phyloP scores from a whole-genome alignment of 1,284 basidiomycete genomes.

The Irpex rosettiformis region DNA sequence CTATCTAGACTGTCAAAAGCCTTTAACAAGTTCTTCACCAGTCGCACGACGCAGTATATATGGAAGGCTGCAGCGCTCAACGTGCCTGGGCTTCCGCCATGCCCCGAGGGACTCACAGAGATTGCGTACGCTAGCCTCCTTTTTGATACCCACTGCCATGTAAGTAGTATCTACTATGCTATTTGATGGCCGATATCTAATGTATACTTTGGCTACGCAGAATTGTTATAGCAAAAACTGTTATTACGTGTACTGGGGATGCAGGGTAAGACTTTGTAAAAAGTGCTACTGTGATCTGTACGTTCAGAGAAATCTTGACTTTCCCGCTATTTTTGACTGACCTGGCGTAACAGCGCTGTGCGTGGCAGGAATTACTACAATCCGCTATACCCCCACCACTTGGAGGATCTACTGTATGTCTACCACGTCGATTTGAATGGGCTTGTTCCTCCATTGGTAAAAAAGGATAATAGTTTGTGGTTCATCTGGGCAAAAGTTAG shows the following conservation, averaged over 20 bases:
- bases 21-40: slow-evolving; percentile 4
- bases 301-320: not conserved
- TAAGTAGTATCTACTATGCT: not conserved
- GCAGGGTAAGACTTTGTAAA: not conserved
- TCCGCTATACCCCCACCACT: not conserved
- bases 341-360: not conserved
- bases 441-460: not conserved
- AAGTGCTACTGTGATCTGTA: not conserved
- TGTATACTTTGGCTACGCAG: not conserved
- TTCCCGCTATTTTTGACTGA: not conserved
- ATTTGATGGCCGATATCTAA: not conserved
- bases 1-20: not conserved
- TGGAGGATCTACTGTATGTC: too few relatives aligned
- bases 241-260: not conserved
- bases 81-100: slow-evolving; percentile 11
- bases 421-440: not conserved
- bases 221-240: not conserved
- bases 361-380: not conserved
- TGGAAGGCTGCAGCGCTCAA: slow-evolving; percentile 12
- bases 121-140: not conserved
- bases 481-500: not conserved
- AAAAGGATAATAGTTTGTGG: not conserved
- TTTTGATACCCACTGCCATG: not conserved
- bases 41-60: slow-evolving; percentile 3
- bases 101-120: slow-evolving; percentile 10